These are phyloP conservation scores for Pythium aphanidermatum DNA, from an alignment of 352 stramenopile genomes.

Conservation along the genomic window DNA sequence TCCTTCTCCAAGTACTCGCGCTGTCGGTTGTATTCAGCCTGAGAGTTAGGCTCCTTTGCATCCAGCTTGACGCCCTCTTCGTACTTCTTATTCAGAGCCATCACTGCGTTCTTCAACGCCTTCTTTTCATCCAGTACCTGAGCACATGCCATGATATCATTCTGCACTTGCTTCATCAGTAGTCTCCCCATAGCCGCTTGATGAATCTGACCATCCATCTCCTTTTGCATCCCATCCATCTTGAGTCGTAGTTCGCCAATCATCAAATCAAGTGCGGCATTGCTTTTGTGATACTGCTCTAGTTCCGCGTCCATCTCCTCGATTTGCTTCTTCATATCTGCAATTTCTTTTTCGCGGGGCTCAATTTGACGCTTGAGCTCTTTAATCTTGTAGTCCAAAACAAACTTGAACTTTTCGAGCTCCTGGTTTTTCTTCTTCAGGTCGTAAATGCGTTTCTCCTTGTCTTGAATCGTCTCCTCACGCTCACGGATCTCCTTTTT, in stretches of 20 bases:
- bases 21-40: constrained; percentile 89
- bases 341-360: constrained; percentile 92
- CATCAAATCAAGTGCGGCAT: constrained; percentile 91
- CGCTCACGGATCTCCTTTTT: constrained; percentile 92
- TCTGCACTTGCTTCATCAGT: constrained; percentile 74
- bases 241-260: constrained; percentile 93
- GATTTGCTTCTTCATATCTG: constrained; percentile 93
- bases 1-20: constrained; percentile 90
- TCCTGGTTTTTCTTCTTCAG: constrained; percentile 98
- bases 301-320: constrained; percentile 94
- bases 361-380: constrained; percentile 96
- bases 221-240: constrained; percentile 90
- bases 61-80: constrained; percentile 63
- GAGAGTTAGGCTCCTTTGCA: constrained; percentile 85
- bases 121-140: constrained; percentile 78
- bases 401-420: constrained; percentile 97
- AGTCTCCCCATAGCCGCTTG: constrained; percentile 59
- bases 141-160: constrained; percentile 61
- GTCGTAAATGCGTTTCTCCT: constrained; percentile 96
- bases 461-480: constrained; percentile 94
- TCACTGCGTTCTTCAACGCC: constrained; percentile 65
- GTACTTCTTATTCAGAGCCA: constrained; percentile 85
- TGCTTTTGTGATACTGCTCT: constrained; percentile 95
- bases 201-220: constrained; percentile 61
- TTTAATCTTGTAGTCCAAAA: constrained; percentile 97